Conservation (phyloP, 345 rosid genomes). For the Rhodomyrtus tomentosa region DNA sequence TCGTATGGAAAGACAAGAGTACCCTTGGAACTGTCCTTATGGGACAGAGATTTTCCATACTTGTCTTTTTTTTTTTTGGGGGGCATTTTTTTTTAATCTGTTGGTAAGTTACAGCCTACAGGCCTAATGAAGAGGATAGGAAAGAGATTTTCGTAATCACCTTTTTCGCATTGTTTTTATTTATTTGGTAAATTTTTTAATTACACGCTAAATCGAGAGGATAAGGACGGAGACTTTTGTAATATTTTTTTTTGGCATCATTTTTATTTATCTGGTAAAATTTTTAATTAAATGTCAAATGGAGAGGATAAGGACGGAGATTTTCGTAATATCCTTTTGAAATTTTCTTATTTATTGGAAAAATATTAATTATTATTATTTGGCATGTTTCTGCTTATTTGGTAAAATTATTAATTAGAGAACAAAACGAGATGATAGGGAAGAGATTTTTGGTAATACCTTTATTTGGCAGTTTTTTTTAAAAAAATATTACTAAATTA, state of each 20-base stretch:
- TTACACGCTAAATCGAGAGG: neutral
- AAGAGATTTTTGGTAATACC: neutral
- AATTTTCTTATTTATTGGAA: neutral
- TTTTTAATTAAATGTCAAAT: neutral
- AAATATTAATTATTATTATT: neutral
- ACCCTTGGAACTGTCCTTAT: neutral
- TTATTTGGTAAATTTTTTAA: neutral
- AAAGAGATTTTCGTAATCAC: neutral
- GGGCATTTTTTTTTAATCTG: neutral
- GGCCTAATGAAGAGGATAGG: neutral
- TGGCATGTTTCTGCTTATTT: neutral
- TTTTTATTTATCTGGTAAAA: neutral
- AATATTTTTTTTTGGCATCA: neutral
- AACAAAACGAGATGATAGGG: neutral
- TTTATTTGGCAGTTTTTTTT: neutral
- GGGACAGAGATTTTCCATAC: too few relatives aligned
- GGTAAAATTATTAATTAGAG: neutral
- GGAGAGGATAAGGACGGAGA: neutral
- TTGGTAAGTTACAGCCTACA: neutral
- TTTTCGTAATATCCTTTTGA: neutral
- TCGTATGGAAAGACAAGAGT: neutral
- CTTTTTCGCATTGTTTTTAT: neutral
- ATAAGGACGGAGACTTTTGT: neutral
- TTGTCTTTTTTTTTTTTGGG: neutral
- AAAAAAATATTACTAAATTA: too few relatives aligned